These are phyloP conservation scores for Boletellus sp. DNA, from an alignment of 768 basidiomycete genomes.

Conservation along the genomic window DNA sequence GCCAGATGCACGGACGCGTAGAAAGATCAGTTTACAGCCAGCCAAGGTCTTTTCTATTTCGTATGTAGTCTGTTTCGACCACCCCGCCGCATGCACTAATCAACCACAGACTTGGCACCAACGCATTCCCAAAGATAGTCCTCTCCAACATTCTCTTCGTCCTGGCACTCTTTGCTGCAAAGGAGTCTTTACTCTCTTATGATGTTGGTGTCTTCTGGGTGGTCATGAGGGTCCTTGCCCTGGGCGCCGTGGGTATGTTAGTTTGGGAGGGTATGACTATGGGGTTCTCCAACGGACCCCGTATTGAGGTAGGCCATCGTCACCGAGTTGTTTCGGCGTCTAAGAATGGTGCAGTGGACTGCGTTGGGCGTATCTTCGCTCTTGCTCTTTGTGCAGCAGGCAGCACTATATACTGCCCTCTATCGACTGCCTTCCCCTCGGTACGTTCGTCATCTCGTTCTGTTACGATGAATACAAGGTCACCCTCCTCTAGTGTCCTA, in stretches of 20 bases:
- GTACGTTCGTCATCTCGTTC: constrained; percentile 37
- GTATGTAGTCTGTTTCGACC: constrained; percentile 33
- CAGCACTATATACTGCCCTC: constrained; percentile 63
- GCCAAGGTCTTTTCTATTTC: constrained; percentile 51
- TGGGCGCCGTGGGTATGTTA: constrained; percentile 63
- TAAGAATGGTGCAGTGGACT: constrained; percentile 53
- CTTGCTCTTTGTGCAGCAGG: constrained; percentile 64
- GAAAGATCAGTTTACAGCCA: constrained; percentile 59
- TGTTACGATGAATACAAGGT: not conserved
- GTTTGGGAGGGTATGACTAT: constrained; percentile 58
- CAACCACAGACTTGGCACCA: constrained; percentile 47
- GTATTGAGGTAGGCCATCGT: constrained; percentile 53
- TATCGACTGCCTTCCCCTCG: constrained; percentile 64
- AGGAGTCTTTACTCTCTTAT: constrained; percentile 61
- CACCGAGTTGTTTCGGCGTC: constrained; percentile 1
- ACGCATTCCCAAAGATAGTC: constrained; percentile 51
- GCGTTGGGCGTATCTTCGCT: constrained; percentile 65
- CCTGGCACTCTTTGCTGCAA: constrained; percentile 56
- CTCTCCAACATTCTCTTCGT: constrained; percentile 64
- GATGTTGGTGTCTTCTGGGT: constrained; percentile 77
- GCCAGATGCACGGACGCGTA: constrained; percentile 65
- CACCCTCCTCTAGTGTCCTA: constrained; percentile 47
- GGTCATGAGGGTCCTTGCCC: constrained; percentile 66
- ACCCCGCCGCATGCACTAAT: not conserved
- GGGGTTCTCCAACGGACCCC: constrained; percentile 48